Evolutionary conservation across 169 alveolate genomes (phyloP), one percentile per base, ranked within the genome.

Genomic region (Babesia ovata): DNA sequence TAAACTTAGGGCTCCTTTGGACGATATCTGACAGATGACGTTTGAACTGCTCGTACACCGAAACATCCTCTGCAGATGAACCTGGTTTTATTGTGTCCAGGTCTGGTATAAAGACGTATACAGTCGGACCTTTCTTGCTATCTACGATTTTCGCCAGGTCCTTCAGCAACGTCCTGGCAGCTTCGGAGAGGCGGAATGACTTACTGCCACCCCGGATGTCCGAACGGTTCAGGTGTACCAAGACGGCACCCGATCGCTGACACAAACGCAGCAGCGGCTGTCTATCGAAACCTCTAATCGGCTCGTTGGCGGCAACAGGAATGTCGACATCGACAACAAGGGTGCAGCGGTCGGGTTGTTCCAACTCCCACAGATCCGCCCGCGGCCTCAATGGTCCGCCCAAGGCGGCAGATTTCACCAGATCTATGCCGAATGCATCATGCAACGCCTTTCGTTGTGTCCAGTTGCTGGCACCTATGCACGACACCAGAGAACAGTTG

Each of bases 331-430:
- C 86, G 45, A 78, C 69, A 17, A 78, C 54, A n/a, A 78, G 46
- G 29, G 48, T 78, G 42, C 54, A 66, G 28, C 61, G 70, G 46
- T 66, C 60, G 21, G 71, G 82, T 12, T 49, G 60, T 16, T 61
- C 26, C n/a, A 58, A 61, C 45, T 78, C 86, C 86, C 86, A 78
- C 22, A 78, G 61, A 63, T 78, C 73, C 49, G 49, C 52, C 28
- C 86, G 48, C 36, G 86, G 79, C 26, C 54, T 78, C 29, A 78
- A 58, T n/a, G 86, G 75, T 13, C 86, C 86, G 21, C 61, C 28
- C 19, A 78, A 26, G 9, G 79, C 60, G 22, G 86, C 49, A 7
- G 86, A 69, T 50, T 69, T 45, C 39, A 28, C 29, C 22, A 45
- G 61, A 36, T 78, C 86, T 6, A 78, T 56, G n/a, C 63, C 63